Base-by-base conservation (phyloP, 202 grass and related monocot genomes). In the Musa balbisiana region DNA sequence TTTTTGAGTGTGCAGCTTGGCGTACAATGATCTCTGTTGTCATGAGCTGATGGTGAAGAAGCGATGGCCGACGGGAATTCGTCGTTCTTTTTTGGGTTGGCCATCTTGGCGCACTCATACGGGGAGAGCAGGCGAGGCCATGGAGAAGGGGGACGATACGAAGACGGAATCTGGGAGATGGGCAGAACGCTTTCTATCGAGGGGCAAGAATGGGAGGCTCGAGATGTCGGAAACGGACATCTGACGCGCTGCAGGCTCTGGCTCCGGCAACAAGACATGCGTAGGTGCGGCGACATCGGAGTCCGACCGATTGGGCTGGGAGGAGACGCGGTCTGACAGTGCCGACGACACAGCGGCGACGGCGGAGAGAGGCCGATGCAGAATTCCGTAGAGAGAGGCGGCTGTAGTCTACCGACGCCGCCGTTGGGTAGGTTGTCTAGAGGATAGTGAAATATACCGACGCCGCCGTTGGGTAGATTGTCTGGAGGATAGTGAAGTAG, bases 341-440 rank as follows among this genome's bases (percentile, higher is more conserved):
- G 91, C 88, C 22, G 89, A 62, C 23, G 91, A 98, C 20, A 82
- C 87, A 8, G 85, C 88, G 0, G 91, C 87, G 0, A 93, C 81
- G 5, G 88, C 87, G 3, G 94, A 93, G 71, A 98, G 76, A 23
- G 94, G 91, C 23, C 94, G 83, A 51, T 98, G 88, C 69, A 93
- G 76, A 22, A 76, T 59, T 20, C 86, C 88, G 3, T 82, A 85
- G 70, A 91, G 62, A 54, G 82, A 93, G 65, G 94, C 88, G 25
- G 1, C 25, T 26, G 25, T 2, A 26, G 25, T 26, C 25, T 2
- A 26, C 25, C 1, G 25, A 26, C 25, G 1, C 1, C 25, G 1
- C 25, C 25, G 25, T 26, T 26, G 25, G 25, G 25, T 26, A 26
- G 25, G 2, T 1, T 23, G 23, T 23, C 23, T 23, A 26, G 25